These are phyloP conservation scores for Physocladia obscura DNA, from an alignment of 192 early-diverging fungal species.

Conservation along the genomic window DNA sequence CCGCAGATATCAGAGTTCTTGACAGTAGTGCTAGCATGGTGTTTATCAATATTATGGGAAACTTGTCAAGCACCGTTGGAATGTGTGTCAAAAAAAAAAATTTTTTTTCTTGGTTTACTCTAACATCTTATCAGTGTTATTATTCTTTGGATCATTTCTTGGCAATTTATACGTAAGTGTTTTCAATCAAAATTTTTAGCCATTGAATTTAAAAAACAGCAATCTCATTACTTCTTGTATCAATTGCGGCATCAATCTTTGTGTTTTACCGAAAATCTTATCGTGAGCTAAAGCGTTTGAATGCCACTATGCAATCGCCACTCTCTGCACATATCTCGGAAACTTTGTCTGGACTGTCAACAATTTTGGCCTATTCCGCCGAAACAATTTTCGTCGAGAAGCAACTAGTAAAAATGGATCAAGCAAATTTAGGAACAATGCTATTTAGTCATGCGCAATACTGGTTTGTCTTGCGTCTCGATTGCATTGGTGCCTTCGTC, in stretches of 20 bases:
- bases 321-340: slow-evolving; percentile 37
- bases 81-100: neutral
- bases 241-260: slow-evolving; percentile 10
- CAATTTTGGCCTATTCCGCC: slow-evolving; percentile 24
- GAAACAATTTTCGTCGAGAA: neutral
- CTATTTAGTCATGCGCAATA: neutral
- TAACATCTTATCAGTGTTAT: neutral
- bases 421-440: neutral
- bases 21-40: slow-evolving; percentile 66
- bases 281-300: slow-evolving; percentile 36
- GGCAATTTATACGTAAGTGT: slow-evolving; percentile 33
- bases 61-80: neutral
- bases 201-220: no score
- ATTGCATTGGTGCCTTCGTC: slow-evolving; percentile 15
- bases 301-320: slow-evolving; percentile 32
- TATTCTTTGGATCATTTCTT: neutral
- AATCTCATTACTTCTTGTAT: neutral
- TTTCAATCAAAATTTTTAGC: slow-evolving; percentile 37
- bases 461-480: slow-evolving; percentile 31
- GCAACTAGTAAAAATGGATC: slow-evolving; percentile 17
- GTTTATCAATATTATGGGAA: slow-evolving; percentile 47
- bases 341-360: slow-evolving; percentile 33
- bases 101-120: neutral
- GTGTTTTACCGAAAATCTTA: slow-evolving; percentile 27
- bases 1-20: slow-evolving; percentile 64